Evolutionary conservation across 208 protist genomes (phyloP).

Genomic region (Strigomonas oncopelti): DNA sequence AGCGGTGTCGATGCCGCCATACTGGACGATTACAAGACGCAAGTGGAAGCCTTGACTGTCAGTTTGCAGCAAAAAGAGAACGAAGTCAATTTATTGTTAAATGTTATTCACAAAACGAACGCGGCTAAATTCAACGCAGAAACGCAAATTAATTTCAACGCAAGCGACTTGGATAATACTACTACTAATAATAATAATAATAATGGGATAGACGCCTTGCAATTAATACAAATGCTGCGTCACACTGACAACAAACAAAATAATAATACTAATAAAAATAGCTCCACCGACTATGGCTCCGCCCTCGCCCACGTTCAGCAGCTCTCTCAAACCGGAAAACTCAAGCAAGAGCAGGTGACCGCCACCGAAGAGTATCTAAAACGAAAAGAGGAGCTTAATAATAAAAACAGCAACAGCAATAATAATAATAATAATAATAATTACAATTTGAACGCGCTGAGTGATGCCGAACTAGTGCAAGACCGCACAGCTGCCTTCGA

Average conservation of each 20-base stretch:
- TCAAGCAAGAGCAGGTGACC: slow-evolving; percentile 24
- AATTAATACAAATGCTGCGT: too few relatives aligned
- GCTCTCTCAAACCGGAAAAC: slow-evolving; percentile 20
- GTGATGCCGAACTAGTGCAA: slow-evolving; percentile 62
- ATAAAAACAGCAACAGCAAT: too few relatives aligned
- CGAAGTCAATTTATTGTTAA: slow-evolving; percentile 87
- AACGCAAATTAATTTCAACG: slow-evolving; percentile 31
- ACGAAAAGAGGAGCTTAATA: slow-evolving; percentile 20
- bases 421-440: not conserved
- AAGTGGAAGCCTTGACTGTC: slow-evolving; percentile 57
- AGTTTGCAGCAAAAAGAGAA: slow-evolving; percentile 90
- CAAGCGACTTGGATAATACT: not conserved
- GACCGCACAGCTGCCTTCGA: slow-evolving; percentile 84
- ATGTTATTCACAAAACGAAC: slow-evolving; percentile 72
- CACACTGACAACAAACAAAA: not conserved
- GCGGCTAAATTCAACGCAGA: slow-evolving; percentile 36
- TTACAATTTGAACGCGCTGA: slow-evolving; percentile 35
- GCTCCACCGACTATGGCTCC: slow-evolving; percentile 11
- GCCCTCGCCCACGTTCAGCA: slow-evolving; percentile 11
- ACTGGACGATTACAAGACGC: slow-evolving; percentile 33
- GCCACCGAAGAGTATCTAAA: slow-evolving; percentile 46
- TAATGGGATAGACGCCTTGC: not conserved
- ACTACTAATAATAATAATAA: not conserved
- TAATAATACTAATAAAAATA: slow-evolving; percentile 40
- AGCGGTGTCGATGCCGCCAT: slow-evolving; percentile 2